Evolutionary conservation across 108 stramenopile genomes (phyloP).

Genomic region (Nitzschia sp.): DNA sequence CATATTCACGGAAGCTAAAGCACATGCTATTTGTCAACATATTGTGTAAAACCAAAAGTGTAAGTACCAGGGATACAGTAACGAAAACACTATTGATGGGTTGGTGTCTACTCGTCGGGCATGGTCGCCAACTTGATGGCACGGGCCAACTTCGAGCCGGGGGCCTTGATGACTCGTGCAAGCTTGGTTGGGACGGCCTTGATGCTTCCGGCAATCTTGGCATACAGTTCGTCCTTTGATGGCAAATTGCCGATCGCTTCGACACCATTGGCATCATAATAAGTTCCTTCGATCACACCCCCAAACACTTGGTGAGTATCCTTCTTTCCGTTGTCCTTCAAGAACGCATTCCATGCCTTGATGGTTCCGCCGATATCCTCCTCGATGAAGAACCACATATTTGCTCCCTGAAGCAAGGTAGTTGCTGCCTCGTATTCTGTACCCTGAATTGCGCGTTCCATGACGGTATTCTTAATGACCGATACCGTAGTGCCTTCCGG

Average conservation of each 20-base stretch:
- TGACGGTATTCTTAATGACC: conserved; percentile 93
- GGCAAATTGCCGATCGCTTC: conserved; percentile 87
- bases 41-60: too few species aligned
- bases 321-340: conserved; percentile 67
- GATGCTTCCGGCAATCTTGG: conserved; percentile 86
- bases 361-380: conserved; percentile 87
- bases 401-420: conserved; percentile 72
- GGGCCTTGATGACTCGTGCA: conserved; percentile 89
- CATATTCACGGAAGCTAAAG: too few species aligned
- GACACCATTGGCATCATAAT: conserved; percentile 78
- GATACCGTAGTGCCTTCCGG: conserved; percentile 83
- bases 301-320: conserved; percentile 75
- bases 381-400: conserved; percentile 96
- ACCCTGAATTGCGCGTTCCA: conserved; percentile 84
- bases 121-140: conserved; percentile 87
- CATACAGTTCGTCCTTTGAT: conserved; percentile 88
- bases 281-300: conserved; percentile 82
- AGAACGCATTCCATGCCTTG: conserved; percentile 77
- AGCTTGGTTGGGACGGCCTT: conserved; percentile 96
- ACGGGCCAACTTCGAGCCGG: conserved; percentile 78
- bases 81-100: conserved; percentile 6
- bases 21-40: too few species aligned
- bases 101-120: conserved; percentile 9
- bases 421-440: conserved; percentile 66
- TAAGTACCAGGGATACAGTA: too few species aligned